These are phyloP conservation scores for Exidia glandulosa DNA, from an alignment of 768 basidiomycete genomes.

Conservation along the genomic window DNA sequence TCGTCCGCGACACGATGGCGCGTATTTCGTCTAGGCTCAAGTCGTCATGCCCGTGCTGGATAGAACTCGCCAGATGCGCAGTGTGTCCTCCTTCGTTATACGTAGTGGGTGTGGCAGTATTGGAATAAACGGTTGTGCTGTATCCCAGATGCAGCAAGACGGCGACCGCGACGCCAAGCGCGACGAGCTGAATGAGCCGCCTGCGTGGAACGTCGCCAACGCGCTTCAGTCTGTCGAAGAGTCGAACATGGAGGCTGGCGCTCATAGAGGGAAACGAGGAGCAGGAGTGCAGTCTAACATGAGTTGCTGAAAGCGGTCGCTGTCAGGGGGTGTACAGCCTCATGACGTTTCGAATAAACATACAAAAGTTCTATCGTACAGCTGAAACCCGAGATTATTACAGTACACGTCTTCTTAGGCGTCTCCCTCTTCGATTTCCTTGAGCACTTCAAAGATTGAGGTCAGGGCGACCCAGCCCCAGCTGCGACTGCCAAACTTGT, in stretches of 20 bases:
- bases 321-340: background rate
- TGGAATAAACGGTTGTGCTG: background rate
- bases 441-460: constrained; percentile 41
- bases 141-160: background rate
- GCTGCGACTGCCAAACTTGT: constrained; percentile 44
- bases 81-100: background rate
- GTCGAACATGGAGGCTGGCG: background rate
- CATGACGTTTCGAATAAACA: background rate
- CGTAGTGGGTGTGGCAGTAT: background rate
- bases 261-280: background rate
- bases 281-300: too few species aligned
- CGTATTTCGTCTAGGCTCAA: background rate
- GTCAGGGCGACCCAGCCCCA: constrained; percentile 54
- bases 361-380: background rate
- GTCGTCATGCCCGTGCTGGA: background rate
- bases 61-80: background rate
- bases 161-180: background rate
- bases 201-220: background rate
- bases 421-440: constrained; percentile 7
- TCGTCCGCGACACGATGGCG: background rate
- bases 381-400: background rate
- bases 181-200: background rate
- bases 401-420: background rate
- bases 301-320: background rate
- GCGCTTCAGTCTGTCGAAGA: background rate